Evolutionary conservation across 2,329 filamentous ascomycete species (phyloP).

Genomic region (Colletotrichum melonis): DNA sequence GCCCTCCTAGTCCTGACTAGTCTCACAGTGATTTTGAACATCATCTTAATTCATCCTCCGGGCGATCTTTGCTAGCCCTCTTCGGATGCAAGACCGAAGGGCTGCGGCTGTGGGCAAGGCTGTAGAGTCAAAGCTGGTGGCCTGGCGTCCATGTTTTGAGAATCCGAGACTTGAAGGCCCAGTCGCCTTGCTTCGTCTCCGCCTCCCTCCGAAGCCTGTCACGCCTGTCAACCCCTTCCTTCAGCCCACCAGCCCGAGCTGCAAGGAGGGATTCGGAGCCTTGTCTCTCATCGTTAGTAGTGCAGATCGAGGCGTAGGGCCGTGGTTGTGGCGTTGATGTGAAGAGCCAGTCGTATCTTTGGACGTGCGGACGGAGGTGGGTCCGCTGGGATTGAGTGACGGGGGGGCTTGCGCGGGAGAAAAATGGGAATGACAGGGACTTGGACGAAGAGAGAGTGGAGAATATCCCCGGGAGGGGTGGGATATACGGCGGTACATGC

Average conservation of each 20-base stretch:
- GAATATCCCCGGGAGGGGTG: not conserved
- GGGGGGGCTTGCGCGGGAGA: not conserved
- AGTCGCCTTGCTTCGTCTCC: constrained; percentile 6
- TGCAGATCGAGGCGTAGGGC: constrained; percentile 15
- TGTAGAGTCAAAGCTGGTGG: constrained; percentile 9
- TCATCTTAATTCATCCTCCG: not conserved
- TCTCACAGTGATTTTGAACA: constrained; percentile 2
- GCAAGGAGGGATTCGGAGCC: constrained; percentile 5
- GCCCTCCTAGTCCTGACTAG: not conserved
- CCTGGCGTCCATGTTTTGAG: constrained; percentile 1
- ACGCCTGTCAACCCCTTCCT: not conserved
- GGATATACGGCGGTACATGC: not conserved
- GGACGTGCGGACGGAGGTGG: constrained; percentile 15
- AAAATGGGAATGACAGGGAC: not conserved
- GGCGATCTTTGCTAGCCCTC: constrained; percentile 6
- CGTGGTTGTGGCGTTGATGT: constrained; percentile 5
- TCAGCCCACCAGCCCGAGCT: not conserved
- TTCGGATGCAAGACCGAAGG: constrained; percentile 15
- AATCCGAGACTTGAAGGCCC: constrained; percentile 4
- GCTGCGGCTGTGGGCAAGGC: constrained; percentile 10
- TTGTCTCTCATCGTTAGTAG: not conserved
- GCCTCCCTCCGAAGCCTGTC: not conserved
- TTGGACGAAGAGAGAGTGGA: not conserved
- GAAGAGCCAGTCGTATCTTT: constrained; percentile 24
- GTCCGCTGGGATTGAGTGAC: not conserved